Conservation (phyloP, 331 rosid species). For the Ulmus americana region DNA sequence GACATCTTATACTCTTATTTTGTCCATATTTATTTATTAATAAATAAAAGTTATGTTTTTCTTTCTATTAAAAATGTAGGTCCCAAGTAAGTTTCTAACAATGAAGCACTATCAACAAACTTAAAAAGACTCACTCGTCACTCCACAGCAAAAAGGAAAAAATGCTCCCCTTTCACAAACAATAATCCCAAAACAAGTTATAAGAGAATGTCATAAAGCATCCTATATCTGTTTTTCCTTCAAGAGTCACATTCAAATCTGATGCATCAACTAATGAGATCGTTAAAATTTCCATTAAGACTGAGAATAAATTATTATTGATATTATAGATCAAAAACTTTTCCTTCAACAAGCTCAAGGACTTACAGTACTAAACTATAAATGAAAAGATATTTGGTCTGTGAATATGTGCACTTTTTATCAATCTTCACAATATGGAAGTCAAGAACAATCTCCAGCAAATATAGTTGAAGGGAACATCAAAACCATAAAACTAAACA, state of each 20-base stretch:
- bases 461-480: background rate
- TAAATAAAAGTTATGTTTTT: background rate
- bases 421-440: background rate
- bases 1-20: too few species aligned
- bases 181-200: background rate
- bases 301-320: background rate
- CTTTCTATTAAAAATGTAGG: background rate
- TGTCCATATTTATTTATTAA: too few species aligned
- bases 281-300: background rate
- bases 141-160: background rate
- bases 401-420: background rate
- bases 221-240: background rate
- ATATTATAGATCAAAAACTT: background rate
- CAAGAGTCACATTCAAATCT: too few species aligned
- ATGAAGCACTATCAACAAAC: slow-evolving; percentile 3
- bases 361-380: background rate
- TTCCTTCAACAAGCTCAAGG: background rate
- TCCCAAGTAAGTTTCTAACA: background rate
- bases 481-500: background rate
- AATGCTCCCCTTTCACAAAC: background rate
- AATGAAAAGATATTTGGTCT: background rate
- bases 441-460: background rate
- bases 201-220: background rate
- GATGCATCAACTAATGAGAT: background rate
- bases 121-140: background rate